Evolutionary conservation across 2,329 filamentous ascomycete species (phyloP).

Genomic region (Stachybotrys chlorohalonatus): DNA sequence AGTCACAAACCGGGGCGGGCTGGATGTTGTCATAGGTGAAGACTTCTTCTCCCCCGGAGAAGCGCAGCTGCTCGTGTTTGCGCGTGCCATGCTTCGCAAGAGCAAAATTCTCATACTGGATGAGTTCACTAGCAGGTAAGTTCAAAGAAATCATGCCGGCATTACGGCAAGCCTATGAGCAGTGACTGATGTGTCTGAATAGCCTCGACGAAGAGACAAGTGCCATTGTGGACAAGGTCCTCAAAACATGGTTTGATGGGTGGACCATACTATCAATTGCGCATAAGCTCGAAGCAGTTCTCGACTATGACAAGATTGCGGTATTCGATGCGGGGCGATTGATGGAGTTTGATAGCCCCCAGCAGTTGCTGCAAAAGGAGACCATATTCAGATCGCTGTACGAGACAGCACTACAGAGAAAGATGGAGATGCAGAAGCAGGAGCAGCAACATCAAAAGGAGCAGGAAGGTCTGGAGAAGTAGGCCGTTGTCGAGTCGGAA

Average conservation of each 20-base stretch:
- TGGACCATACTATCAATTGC: constrained; percentile 36
- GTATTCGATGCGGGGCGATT: constrained; percentile 40
- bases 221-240: constrained; percentile 5
- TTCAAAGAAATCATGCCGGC: constrained; percentile 10
- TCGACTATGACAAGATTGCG: constrained; percentile 38
- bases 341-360: constrained; percentile 24
- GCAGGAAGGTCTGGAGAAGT: neutral
- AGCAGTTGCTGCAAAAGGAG: neutral
- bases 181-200: neutral
- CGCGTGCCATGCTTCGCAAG: constrained; percentile 32
- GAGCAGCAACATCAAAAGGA: neutral
- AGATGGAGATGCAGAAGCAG: neutral
- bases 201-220: constrained; percentile 10
- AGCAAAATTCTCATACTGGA: constrained; percentile 34
- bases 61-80: constrained; percentile 40
- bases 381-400: constrained; percentile 4
- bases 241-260: constrained; percentile 7
- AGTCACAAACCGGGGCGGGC: constrained; percentile 26
- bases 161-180: neutral
- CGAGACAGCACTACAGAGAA: neutral
- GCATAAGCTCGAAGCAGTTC: constrained; percentile 25
- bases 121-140: constrained; percentile 27
- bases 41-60: constrained; percentile 34
- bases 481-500: neutral
- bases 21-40: constrained; percentile 24